Evolutionary conservation across 2,329 filamentous ascomycete species (phyloP), one percentile per base, ranked within the genome.

Genomic region (Davidsoniella neocaledoniae): DNA sequence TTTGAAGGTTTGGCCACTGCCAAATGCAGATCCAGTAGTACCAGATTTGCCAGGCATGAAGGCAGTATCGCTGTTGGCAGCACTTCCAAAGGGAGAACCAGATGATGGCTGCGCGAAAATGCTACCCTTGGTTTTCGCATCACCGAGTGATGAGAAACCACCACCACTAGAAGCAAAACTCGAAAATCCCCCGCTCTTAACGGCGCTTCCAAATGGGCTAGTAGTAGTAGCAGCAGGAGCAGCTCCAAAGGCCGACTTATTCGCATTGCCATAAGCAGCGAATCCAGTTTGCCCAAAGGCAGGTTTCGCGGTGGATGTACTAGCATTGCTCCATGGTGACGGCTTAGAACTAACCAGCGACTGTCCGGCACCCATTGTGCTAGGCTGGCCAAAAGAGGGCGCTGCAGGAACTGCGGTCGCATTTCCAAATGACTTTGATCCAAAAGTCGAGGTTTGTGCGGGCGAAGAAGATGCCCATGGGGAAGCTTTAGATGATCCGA

Each of bases 1-100:
- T 56, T 82, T 81, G 64, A 86, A 86, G 0, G 74, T 71, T 14
- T 67, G 16, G 61, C 58, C 55, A 43, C 58, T 61, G 21, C 64
- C 65, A 54, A 70, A 68, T 9, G 63, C 55, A 48, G 62, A 65
- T 5, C 60, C 55, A 12, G 60, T 60, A 23, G 58, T 61, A 44
- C 21, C 37, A 37, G 39, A 26, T 25, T 47, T 47, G 8, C 29
- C 9, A 4, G 29, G 29, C 14, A 40, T 43, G 55, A 71, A 70
- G 2, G 64, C 60, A 8, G 64, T 66, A 17, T 62, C 48, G 4
- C 37, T 43, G 14, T 17, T 25, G 5, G 36, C 29, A 7, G 43
- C 14, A 5, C 47, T 59, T 9, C 54, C 59, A 41, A 64, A 64
- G 5, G 47, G 26, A 37, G 40, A 50, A 3, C 58, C 49, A 37